These are phyloP conservation scores for Nakazawaea holstii DNA, from an alignment of 805 yeast genomes.

Conservation along the genomic window DNA sequence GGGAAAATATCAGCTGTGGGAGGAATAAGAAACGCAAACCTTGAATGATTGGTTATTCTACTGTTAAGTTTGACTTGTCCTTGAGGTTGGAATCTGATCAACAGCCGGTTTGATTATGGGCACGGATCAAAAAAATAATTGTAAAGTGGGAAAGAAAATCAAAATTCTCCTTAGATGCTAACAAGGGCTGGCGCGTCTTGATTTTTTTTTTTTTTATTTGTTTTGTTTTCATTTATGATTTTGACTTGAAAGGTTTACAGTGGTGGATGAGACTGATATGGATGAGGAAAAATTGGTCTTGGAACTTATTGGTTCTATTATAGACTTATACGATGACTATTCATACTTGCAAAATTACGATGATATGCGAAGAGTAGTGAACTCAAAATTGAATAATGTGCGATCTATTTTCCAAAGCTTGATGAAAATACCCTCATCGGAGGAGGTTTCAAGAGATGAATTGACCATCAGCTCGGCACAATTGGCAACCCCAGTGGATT, in stretches of 20 bases:
- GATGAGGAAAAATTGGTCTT: not conserved
- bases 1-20: not conserved
- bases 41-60: too few relatives aligned
- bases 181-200: not conserved
- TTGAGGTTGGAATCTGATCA: not conserved
- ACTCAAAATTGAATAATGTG: not conserved
- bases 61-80: too few relatives aligned
- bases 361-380: not conserved
- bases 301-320: constrained; percentile 1
- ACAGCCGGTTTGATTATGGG: not conserved
- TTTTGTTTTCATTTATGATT: not conserved
- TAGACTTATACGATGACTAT: constrained; percentile 6
- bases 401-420: not conserved
- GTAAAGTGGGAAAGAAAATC: not conserved
- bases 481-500: too few relatives aligned
- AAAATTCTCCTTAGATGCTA: not conserved
- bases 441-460: not conserved
- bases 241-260: not conserved
- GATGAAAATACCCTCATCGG: not conserved
- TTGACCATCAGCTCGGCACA: not conserved
- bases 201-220: not conserved
- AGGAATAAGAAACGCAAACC: too few relatives aligned
- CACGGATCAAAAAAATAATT: not conserved
- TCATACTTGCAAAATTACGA: not conserved
- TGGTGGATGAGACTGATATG: not conserved